Evolutionary conservation across 2,329 filamentous ascomycete genomes (phyloP).

Genomic region (Beauveria varroae): DNA sequence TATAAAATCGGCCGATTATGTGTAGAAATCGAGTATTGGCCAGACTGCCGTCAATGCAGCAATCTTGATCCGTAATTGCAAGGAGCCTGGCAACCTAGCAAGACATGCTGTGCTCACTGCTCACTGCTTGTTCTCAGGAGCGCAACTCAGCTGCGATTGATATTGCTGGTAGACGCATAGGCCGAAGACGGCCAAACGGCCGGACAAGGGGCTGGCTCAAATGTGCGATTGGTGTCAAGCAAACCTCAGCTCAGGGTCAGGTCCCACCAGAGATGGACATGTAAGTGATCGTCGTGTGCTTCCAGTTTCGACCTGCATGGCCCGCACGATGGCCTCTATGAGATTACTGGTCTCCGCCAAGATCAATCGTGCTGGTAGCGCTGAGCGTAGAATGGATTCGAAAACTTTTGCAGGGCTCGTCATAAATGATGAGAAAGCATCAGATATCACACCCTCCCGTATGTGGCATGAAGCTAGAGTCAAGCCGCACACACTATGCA

Average conservation of each 20-base stretch:
- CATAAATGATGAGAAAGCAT: slow-evolving; percentile 6
- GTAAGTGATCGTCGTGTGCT: slow-evolving; percentile 11
- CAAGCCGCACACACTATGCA: background rate
- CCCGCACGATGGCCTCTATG: slow-evolving; percentile 1
- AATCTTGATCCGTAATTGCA: slow-evolving; percentile 3
- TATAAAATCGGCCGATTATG: background rate
- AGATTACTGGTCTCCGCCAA: slow-evolving; percentile 8
- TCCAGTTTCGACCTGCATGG: slow-evolving; percentile 1
- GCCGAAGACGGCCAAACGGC: slow-evolving; percentile 2
- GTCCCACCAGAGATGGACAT: slow-evolving; percentile 5
- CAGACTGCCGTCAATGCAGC: background rate
- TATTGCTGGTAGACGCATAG: background rate
- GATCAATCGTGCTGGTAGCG: background rate
- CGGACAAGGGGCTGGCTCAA: background rate
- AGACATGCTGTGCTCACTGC: background rate
- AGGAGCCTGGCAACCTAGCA: background rate
- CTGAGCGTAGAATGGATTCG: background rate
- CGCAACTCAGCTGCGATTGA: background rate
- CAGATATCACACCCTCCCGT: slow-evolving; percentile 4
- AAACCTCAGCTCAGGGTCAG: slow-evolving; percentile 6
- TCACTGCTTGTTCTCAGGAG: background rate
- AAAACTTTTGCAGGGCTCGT: background rate
- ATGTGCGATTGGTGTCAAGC: background rate
- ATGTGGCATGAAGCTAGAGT: background rate
- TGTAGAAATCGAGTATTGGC: background rate